Base-by-base conservation (phyloP, 805 yeast genomes). In the Komagataella phaffii region DNA sequence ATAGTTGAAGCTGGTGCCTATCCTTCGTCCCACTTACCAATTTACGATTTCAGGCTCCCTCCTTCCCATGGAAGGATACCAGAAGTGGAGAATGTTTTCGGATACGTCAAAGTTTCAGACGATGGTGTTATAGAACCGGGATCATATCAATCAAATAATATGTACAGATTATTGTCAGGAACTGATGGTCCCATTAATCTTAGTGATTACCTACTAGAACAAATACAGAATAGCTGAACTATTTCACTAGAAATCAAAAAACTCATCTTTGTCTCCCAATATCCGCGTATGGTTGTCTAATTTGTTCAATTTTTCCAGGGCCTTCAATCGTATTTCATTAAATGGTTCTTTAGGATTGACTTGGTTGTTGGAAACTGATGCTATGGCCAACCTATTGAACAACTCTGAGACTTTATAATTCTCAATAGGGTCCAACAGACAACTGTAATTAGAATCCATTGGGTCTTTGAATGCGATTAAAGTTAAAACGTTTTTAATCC, bases 61-160 rank as follows among this genome's bases (percentile, higher is more conserved):
- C 88, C 91, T 1, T 67, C 75, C 19, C 78, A 75, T 54, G 83
- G 83, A 40, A 71, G 93, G 56, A 76, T 74, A 12, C 88, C 91
- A 1, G 85, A 81, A 18, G 75, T 83, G 7, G 87, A 83, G 54
- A 85, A 83, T 57, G 79, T 80, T 1, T 70, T 80, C 50, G 95
- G 95, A 1, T 83, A 81, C 58, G 81, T 85, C 7, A 73, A 74
- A 55, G 84, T 86, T 2, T 76, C 76, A 55, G 63, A 55, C 1
- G 60, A 71, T 2, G 85, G 87, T 1, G 69, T 70, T 47, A 83
- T 87, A 53, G 67, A 79, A 1, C 70, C 71, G 1, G 74, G 66
- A 1, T 68, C 79, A 17, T 87, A 79, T 57, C 80, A 85, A 61
- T 58, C 64, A 4, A 86, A 87, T 60, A 58, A 64, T 17, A 67